These are phyloP conservation scores for Cryptococcus sp. DNA, from an alignment of 1,284 basidiomycete species.

Conservation along the genomic window DNA sequence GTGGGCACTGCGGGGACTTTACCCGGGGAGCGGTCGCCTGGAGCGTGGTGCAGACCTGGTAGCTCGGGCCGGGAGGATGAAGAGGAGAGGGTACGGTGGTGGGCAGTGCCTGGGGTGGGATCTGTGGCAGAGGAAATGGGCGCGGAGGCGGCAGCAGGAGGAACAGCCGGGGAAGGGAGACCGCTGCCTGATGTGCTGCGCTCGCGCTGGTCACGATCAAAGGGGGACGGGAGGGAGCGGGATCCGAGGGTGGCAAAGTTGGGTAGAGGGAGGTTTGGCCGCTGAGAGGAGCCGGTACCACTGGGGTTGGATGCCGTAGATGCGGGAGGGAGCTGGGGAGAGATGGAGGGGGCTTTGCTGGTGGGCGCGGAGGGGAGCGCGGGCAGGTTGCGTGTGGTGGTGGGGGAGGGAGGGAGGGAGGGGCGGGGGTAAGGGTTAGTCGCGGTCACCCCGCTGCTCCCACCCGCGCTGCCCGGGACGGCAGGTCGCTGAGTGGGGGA, in stretches of 20 bases:
- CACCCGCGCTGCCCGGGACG: not conserved
- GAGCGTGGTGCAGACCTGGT: not conserved
- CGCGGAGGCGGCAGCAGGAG: not conserved
- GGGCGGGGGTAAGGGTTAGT: conserved; percentile 20
- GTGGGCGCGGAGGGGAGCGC: conserved; percentile 1
- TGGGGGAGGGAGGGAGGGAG: conserved; percentile 24
- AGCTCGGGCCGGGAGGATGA: too few species aligned
- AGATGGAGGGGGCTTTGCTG: conserved; percentile 19
- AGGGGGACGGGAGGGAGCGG: conserved; percentile 23
- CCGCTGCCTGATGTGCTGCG: conserved; percentile 7
- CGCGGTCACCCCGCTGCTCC: not conserved
- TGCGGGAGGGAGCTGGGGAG: conserved; percentile 20
- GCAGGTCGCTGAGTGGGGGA: conserved; percentile 9
- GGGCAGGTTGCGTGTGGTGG: conserved; percentile 13
- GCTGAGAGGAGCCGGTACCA: conserved; percentile 2
- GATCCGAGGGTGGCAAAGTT: conserved; percentile 12
- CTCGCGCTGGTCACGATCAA: conserved; percentile 18
- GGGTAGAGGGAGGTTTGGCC: conserved; percentile 21
- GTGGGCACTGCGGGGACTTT: too few species aligned
- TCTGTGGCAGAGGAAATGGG: too few species aligned
- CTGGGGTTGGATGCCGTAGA: conserved; percentile 1
- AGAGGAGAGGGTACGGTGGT: too few species aligned
- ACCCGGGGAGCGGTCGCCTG: too few species aligned
- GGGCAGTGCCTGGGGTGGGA: too few species aligned
- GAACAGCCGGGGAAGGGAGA: conserved; percentile 6